A percentile compares a stretch with the other conserved stretches of the same genome.
Conservation (phyloP, 805 yeast species). For the Ogataea methanolica region DNA sequence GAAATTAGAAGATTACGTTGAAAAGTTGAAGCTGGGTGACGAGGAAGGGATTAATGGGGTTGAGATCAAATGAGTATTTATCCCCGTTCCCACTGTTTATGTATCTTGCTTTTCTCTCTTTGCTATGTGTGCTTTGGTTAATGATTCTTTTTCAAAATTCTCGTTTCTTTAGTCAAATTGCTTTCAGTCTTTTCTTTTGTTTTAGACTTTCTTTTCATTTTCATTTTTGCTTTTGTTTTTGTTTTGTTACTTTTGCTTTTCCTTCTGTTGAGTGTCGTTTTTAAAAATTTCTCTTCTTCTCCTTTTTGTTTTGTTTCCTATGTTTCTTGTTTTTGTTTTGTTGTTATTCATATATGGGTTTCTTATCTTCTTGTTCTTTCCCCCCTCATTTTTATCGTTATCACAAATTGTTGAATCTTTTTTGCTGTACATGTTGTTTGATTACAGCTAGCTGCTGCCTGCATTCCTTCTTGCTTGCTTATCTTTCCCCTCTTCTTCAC, state of each 20-base stretch:
- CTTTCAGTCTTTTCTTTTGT: too few species aligned
- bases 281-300: not conserved
- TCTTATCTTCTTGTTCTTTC: too few species aligned
- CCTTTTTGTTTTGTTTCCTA: constrained; percentile 1
- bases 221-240: too few species aligned
- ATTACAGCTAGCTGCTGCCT: not conserved
- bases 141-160: not conserved
- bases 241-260: not conserved
- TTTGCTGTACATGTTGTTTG: not conserved
- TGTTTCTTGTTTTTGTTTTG: not conserved
- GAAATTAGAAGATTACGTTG: constrained; percentile 58
- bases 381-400: too few species aligned
- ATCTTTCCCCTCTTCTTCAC: not conserved
- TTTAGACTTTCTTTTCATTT: too few species aligned
- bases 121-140: not conserved
- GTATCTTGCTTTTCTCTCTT: not conserved
- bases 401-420: too few species aligned
- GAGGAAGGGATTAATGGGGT: constrained; percentile 42
- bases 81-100: not conserved
- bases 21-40: constrained; percentile 27
- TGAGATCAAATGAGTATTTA: constrained; percentile 39
- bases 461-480: not conserved
- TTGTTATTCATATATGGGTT: not conserved
- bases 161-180: not conserved
- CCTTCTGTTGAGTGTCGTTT: not conserved